These are phyloP conservation scores for Myochromella boudieri DNA, from an alignment of 768 basidiomycete species.

Conservation along the genomic window DNA sequence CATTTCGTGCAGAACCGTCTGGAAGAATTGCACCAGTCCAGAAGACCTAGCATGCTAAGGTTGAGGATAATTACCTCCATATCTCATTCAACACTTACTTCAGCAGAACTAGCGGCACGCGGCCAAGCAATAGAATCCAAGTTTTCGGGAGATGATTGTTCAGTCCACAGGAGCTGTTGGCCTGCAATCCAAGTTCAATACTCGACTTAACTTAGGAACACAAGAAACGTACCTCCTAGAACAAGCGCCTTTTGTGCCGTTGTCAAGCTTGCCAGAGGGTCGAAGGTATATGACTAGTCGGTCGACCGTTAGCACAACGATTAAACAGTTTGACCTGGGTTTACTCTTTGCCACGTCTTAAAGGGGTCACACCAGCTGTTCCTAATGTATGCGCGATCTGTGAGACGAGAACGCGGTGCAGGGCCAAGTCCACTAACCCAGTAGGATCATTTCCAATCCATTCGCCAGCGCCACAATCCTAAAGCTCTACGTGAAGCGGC, in stretches of 20 bases:
- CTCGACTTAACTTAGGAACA: too few species aligned
- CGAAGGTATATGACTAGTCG: constrained; percentile 61
- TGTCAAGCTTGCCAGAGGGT: constrained; percentile 62
- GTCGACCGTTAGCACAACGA: background rate
- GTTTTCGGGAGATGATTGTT: constrained; percentile 69
- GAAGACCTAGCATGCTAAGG: constrained; percentile 48
- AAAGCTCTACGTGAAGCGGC: background rate
- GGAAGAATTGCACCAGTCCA: constrained; percentile 60
- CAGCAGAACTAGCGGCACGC: constrained; percentile 67
- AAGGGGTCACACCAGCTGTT: constrained; percentile 78
- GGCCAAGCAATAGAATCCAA: constrained; percentile 74
- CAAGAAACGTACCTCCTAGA: constrained; percentile 55
- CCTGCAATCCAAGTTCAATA: too few species aligned
- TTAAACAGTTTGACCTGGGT: background rate
- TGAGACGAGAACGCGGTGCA: background rate
- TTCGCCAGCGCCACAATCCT: constrained; percentile 72
- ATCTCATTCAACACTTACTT: constrained; percentile 29
- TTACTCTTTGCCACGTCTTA: constrained; percentile 77
- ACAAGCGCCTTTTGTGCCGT: constrained; percentile 50
- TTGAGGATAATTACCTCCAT: background rate
- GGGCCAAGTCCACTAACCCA: constrained; percentile 29
- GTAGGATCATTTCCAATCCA: constrained; percentile 56
- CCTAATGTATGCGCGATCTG: constrained; percentile 21
- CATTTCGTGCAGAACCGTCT: constrained; percentile 37
- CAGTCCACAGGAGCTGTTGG: constrained; percentile 71